Evolutionary conservation across 495 filamentous ascomycete species (phyloP).

Genomic region (Elasticomyces elasticus): DNA sequence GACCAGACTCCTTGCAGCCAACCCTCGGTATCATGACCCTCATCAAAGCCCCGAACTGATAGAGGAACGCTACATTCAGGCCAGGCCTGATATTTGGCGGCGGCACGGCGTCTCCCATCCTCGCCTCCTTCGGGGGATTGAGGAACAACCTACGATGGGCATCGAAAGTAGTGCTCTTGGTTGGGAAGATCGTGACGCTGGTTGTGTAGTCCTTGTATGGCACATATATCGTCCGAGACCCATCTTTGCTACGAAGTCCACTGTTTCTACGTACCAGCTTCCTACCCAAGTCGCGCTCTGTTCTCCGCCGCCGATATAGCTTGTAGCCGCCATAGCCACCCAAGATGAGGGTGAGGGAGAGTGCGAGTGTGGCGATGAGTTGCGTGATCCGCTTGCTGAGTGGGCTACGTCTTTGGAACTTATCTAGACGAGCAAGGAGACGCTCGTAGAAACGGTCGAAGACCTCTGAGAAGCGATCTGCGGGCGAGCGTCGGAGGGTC

Average conservation of each 20-base stretch:
- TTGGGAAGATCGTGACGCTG: conserved; percentile 86
- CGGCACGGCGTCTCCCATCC: conserved; percentile 54
- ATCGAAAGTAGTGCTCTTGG: conserved; percentile 88
- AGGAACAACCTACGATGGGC: conserved; percentile 90
- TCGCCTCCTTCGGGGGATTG: conserved; percentile 71
- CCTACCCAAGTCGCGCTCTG: conserved; percentile 68
- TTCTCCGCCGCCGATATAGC: conserved; percentile 58
- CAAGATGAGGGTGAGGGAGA: conserved; percentile 65
- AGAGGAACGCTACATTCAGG: conserved; percentile 92
- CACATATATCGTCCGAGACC: conserved; percentile 86
- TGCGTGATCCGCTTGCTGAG: conserved; percentile 55
- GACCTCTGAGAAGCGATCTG: conserved; percentile 22
- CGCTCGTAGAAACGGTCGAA: conserved; percentile 23
- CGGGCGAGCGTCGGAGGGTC: conserved; percentile 13
- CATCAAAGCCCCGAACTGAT: conserved; percentile 89
- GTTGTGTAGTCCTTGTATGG: conserved; percentile 76
- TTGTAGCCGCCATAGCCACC: conserved; percentile 63
- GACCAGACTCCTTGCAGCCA: conserved; percentile 85
- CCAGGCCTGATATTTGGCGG: conserved; percentile 86
- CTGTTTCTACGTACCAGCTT: conserved; percentile 83
- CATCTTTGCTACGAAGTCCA: conserved; percentile 84
- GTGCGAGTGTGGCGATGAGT: conserved; percentile 61
- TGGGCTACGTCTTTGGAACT: conserved; percentile 7
- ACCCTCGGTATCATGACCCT: conserved; percentile 96
- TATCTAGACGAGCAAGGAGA: conserved; percentile 11